phyloP scores from a whole-genome alignment of 108 stramenopile species.

The Stephanodiscus triporus region DNA sequence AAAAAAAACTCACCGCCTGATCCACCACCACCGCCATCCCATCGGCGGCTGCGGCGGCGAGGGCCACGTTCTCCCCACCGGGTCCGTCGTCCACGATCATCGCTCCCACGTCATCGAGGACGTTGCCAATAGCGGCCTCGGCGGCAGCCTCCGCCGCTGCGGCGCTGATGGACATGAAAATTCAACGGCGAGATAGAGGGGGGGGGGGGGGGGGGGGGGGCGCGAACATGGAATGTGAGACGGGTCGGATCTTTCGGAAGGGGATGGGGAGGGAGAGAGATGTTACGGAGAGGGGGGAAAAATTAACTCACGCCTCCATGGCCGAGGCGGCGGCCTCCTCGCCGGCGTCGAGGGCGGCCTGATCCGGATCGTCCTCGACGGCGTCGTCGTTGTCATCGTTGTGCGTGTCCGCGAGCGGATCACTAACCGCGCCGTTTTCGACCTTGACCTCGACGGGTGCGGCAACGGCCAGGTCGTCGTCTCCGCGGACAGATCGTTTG shows the following conservation, averaged over 20 bases:
- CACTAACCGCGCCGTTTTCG: too few relatives aligned
- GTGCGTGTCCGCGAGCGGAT: background rate
- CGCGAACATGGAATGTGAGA: too few relatives aligned
- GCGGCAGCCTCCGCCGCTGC: constrained; percentile 22
- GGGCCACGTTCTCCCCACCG: constrained; percentile 27
- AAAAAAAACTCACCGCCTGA: constrained; percentile 22
- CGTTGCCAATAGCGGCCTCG: constrained; percentile 27
- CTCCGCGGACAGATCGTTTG: too few relatives aligned
- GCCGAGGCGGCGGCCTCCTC: constrained; percentile 1
- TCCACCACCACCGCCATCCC: constrained; percentile 48
- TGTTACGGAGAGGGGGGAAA: background rate
- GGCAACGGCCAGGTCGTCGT: too few relatives aligned
- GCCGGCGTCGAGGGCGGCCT: constrained; percentile 3
- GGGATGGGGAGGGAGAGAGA: too few relatives aligned
- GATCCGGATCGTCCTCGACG: constrained; percentile 1
- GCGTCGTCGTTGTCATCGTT: background rate
- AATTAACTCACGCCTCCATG: background rate
- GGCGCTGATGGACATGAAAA: too few relatives aligned
- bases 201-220: background rate
- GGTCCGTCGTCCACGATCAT: background rate
- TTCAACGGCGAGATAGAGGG: too few relatives aligned
- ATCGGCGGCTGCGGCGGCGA: constrained; percentile 42
- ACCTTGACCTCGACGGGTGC: too few relatives aligned
- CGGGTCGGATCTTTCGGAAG: too few relatives aligned
- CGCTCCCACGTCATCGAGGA: constrained; percentile 15